Conservation (phyloP, 2,329 filamentous ascomycete genomes). For the Seiridium unicorne region DNA sequence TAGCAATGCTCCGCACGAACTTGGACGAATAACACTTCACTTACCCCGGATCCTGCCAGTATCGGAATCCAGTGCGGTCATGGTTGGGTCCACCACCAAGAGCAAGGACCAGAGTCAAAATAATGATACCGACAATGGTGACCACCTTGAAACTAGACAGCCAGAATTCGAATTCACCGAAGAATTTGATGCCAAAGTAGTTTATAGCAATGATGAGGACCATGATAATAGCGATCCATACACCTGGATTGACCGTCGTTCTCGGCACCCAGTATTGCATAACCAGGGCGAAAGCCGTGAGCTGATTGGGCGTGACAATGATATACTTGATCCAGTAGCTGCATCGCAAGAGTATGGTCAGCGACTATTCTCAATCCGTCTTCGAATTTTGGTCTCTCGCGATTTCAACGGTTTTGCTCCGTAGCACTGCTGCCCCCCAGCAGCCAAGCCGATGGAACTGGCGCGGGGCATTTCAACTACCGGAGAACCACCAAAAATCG, state of each 20-base stretch:
- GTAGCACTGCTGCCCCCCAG: too few relatives aligned
- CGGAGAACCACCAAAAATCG: not conserved
- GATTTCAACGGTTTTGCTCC: too few relatives aligned
- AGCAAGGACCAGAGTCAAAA: conserved; percentile 62
- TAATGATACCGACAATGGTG: conserved; percentile 63
- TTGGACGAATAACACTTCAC: conserved; percentile 8
- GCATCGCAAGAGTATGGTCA: not conserved
- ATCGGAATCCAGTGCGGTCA: conserved; percentile 63
- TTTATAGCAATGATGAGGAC: conserved; percentile 64
- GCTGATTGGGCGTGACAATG: conserved; percentile 80
- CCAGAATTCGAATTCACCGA: conserved; percentile 65
- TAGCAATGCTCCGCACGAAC: conserved; percentile 4
- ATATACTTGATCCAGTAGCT: conserved; percentile 76
- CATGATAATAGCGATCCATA: conserved; percentile 74
- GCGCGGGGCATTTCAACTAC: too few relatives aligned
- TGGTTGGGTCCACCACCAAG: conserved; percentile 64
- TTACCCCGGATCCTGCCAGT: conserved; percentile 61
- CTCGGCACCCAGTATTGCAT: conserved; percentile 73
- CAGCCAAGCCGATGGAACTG: too few relatives aligned
- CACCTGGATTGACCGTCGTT: conserved; percentile 69
- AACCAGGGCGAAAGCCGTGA: conserved; percentile 77
- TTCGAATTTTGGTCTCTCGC: too few relatives aligned
- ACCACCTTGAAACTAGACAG: conserved; percentile 66
- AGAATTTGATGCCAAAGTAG: conserved; percentile 67
- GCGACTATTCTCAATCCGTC: not conserved